A percentile compares a stretch with the other conserved stretches of the same genome.
These are phyloP conservation scores for Thraustochytrium striatum DNA, from an alignment of 352 stramenopile species.

Conservation along the genomic window DNA sequence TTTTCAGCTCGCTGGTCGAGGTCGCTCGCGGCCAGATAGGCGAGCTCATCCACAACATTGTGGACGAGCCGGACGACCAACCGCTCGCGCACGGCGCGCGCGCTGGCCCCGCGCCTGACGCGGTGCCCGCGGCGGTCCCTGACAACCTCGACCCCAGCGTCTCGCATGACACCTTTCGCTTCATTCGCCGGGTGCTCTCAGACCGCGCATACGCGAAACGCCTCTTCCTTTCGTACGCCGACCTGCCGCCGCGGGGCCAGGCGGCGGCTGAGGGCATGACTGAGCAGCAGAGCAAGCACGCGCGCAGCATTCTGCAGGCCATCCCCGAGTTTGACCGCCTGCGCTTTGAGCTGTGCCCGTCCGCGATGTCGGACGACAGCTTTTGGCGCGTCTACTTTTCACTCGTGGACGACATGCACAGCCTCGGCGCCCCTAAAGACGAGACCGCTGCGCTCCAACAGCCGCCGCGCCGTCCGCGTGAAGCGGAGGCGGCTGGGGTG, in stretches of 20 bases:
- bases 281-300: constrained; percentile 5
- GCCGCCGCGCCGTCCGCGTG: too few species aligned
- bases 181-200: neutral
- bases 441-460: too few species aligned
- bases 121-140: neutral
- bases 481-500: neutral
- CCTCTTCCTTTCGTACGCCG: constrained; percentile 29
- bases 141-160: constrained; percentile 9
- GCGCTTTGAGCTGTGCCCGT: constrained; percentile 6
- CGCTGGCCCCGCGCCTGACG: neutral
- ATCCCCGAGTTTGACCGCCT: constrained; percentile 24
- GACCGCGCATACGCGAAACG: constrained; percentile 13
- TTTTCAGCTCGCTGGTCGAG: constrained; percentile 34
- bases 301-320: constrained; percentile 25
- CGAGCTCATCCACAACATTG: constrained; percentile 25
- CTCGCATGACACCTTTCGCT: constrained; percentile 10
- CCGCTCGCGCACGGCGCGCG: neutral
- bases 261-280: neutral
- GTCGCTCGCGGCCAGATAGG: neutral
- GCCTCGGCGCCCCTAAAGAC: neutral
- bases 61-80: constrained; percentile 1
- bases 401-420: constrained; percentile 28
- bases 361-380: constrained; percentile 23
- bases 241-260: neutral
- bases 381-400: constrained; percentile 43